Evolutionary conservation across 371 early-diverging fungal genomes (phyloP).

Genomic region (Paraphysoderma sedebokerense): DNA sequence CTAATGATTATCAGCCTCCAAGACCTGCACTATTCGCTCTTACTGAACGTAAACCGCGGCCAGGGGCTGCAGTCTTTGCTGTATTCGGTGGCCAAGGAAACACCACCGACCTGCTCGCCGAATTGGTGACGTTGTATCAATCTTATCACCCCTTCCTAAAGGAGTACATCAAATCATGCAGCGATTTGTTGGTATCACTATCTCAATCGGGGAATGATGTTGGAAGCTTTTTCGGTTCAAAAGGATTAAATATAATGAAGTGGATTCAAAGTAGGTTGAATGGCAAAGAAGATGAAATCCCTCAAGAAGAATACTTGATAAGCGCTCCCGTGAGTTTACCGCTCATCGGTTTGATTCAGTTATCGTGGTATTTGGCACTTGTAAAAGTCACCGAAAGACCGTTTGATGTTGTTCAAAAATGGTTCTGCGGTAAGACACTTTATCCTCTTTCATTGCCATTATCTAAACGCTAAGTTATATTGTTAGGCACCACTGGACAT

Average conservation of each 20-base stretch:
- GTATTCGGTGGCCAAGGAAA: constrained; percentile 96
- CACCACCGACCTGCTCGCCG: constrained; percentile 86
- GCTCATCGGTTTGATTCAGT: constrained; percentile 75
- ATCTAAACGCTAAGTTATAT: constrained; percentile 2
- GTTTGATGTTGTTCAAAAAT: constrained; percentile 15
- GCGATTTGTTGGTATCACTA: constrained; percentile 34
- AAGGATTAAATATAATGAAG: constrained; percentile 66
- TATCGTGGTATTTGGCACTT: constrained; percentile 64
- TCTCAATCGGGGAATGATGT: neutral
- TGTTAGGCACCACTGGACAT: constrained; percentile 77
- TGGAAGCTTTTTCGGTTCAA: constrained; percentile 34
- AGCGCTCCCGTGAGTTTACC: constrained; percentile 76
- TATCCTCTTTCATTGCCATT: neutral
- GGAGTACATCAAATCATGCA: constrained; percentile 52
- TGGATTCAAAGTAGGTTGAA: constrained; percentile 78
- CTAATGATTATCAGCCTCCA: too few relatives aligned
- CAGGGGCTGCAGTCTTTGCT: constrained; percentile 45
- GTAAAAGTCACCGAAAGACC: constrained; percentile 28
- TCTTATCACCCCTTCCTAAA: constrained; percentile 67
- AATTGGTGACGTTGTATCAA: constrained; percentile 57
- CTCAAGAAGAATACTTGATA: constrained; percentile 63
- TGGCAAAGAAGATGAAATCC: constrained; percentile 10
- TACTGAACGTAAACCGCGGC: too few relatives aligned
- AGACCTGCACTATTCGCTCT: too few relatives aligned
- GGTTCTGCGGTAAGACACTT: constrained; percentile 15